These are phyloP conservation scores for Cryptomeria japonica DNA, from an alignment of 75 land plant species.

Conservation along the genomic window DNA sequence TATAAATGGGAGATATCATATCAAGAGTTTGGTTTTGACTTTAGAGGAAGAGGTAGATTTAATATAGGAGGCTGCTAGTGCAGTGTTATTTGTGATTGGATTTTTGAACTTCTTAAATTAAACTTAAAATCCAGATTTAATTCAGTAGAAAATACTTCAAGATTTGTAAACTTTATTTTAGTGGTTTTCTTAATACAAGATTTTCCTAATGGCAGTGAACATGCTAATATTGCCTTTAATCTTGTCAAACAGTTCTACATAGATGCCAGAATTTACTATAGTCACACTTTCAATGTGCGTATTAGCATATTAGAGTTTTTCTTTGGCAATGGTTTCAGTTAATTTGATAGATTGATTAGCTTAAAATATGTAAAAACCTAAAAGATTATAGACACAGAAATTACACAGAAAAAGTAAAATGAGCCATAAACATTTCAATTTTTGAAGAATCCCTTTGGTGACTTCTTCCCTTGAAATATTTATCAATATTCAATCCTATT, in stretches of 20 bases:
- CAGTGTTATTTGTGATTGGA: neutral
- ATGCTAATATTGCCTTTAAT: neutral
- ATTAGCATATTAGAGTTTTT: neutral
- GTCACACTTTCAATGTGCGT: neutral
- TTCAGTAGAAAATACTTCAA: neutral
- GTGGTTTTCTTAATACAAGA: neutral
- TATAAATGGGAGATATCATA: too few relatives aligned
- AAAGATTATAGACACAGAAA: neutral
- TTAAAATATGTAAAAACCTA: neutral
- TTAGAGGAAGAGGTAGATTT: too few relatives aligned
- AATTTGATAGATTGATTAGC: neutral
- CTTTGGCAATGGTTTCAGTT: neutral
- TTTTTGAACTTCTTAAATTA: neutral
- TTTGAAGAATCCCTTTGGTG: neutral
- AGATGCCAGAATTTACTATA: neutral
- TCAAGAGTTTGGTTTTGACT: too few relatives aligned
- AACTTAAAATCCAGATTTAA: neutral
- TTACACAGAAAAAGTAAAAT: neutral
- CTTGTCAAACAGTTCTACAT: neutral
- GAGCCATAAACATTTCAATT: neutral
- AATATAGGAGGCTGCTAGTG: too few relatives aligned
- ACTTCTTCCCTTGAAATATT: too few relatives aligned
- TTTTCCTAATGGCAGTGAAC: neutral
- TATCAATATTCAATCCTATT: neutral
- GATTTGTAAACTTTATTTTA: neutral